Evolutionary conservation across 495 filamentous ascomycete genomes (phyloP).

Genomic region (Penicillium argentinense): DNA sequence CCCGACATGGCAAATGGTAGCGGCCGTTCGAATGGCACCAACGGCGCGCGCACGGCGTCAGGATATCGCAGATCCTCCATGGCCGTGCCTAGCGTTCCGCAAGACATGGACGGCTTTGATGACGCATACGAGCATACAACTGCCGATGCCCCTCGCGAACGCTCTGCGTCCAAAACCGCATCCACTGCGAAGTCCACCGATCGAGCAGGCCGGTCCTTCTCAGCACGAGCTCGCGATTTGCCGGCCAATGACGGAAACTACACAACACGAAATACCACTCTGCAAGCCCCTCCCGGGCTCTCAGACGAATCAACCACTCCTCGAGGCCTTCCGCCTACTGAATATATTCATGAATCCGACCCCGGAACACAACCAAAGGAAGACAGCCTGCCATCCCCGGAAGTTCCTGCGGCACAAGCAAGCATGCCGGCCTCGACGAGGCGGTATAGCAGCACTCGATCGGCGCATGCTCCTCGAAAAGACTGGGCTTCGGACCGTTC

Average conservation of each 20-base stretch:
- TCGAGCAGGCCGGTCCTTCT: conserved; percentile 15
- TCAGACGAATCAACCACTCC: conserved; percentile 25
- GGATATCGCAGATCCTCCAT: conserved; percentile 14
- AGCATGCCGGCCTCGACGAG: conserved; percentile 17
- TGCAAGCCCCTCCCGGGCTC: conserved; percentile 1
- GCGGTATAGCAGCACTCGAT: conserved; percentile 40
- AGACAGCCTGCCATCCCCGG: not conserved
- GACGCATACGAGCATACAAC: conserved; percentile 6
- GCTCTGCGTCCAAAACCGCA: conserved; percentile 2
- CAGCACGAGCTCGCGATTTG: conserved; percentile 17
- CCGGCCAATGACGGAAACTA: conserved; percentile 21
- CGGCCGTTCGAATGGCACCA: conserved; percentile 8
- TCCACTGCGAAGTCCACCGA: conserved; percentile 2
- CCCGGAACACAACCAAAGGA: conserved; percentile 10
- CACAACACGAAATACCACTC: conserved; percentile 16
- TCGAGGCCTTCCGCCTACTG: conserved; percentile 14
- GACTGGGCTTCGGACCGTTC: conserved; percentile 76
- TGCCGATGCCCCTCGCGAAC: not conserved
- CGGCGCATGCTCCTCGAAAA: conserved; percentile 25
- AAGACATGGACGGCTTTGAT: conserved; percentile 5
- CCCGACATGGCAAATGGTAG: conserved; percentile 24
- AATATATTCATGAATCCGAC: conserved; percentile 4
- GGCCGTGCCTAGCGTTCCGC: not conserved
- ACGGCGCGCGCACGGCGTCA: conserved; percentile 7
- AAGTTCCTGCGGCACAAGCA: not conserved